Evolutionary conservation across 1,139 yeast species (phyloP).

Genomic region (Yamadazyma diospyri): DNA sequence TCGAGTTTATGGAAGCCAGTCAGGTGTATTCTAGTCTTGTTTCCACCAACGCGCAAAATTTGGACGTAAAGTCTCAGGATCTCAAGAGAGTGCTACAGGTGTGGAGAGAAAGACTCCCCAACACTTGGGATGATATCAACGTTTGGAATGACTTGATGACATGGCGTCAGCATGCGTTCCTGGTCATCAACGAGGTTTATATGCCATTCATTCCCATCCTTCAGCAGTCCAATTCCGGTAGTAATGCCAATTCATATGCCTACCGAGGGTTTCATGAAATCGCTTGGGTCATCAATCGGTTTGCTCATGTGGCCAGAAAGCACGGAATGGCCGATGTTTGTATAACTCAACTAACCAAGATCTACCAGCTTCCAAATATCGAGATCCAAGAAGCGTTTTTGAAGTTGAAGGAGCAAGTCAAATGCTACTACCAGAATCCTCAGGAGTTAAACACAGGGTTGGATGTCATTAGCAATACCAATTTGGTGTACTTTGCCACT

Average conservation of each 20-base stretch:
- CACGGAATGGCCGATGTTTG: slow-evolving; percentile 98
- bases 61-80: slow-evolving; percentile 91
- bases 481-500: slow-evolving; percentile 90
- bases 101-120: slow-evolving; percentile 97
- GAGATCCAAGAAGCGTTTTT: slow-evolving; percentile 98
- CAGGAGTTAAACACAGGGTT: slow-evolving; percentile 89
- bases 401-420: slow-evolving; percentile 94
- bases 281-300: slow-evolving; percentile 97
- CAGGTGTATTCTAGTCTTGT: slow-evolving; percentile 89
- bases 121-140: slow-evolving; percentile 95
- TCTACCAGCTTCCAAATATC: slow-evolving; percentile 92
- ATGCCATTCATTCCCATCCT: slow-evolving; percentile 87
- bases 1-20: slow-evolving; percentile 96
- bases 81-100: slow-evolving; percentile 91
- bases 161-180: slow-evolving; percentile 98
- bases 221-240: slow-evolving; percentile 69
- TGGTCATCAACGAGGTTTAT: slow-evolving; percentile 91
- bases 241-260: slow-evolving; percentile 84
- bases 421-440: slow-evolving; percentile 88
- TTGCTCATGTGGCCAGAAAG: slow-evolving; percentile 97
- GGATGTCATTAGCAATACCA: slow-evolving; percentile 95
- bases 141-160: slow-evolving; percentile 97
- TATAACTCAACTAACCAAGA: slow-evolving; percentile 85
- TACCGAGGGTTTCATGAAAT: slow-evolving; percentile 97
- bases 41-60: slow-evolving; percentile 85